Percentiles rank a stretch among this genome's conserved stretches.
phyloP scores from a whole-genome alignment of 2,329 filamentous ascomycete species.

The Apiospora koreana region DNA sequence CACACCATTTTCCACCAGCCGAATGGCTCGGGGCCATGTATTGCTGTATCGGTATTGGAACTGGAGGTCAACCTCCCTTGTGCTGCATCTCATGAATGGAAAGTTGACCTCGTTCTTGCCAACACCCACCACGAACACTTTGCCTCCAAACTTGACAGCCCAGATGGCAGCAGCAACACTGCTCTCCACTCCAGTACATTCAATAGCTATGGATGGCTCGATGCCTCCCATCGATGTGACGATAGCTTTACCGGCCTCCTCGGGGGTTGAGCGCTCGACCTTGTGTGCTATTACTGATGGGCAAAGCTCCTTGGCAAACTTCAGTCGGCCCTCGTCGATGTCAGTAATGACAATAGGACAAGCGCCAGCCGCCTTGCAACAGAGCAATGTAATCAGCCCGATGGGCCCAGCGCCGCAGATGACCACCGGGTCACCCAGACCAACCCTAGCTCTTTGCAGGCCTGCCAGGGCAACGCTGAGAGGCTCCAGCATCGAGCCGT shows the following conservation, averaged over 20 bases:
- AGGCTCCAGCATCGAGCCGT: conserved; percentile 88
- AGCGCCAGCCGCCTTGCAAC: conserved; percentile 82
- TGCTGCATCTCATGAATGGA: conserved; percentile 91
- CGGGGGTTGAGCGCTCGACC: conserved; percentile 65
- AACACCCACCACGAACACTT: conserved; percentile 95
- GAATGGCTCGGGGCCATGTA: conserved; percentile 92
- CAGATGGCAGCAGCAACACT: conserved; percentile 85
- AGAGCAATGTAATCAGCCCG: conserved; percentile 84
- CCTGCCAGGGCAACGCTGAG: conserved; percentile 86
- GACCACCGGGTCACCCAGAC: conserved; percentile 82
- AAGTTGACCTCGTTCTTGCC: conserved; percentile 95
- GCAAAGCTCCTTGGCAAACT: conserved; percentile 81
- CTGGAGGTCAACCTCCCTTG: conserved; percentile 89
- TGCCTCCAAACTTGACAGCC: conserved; percentile 90
- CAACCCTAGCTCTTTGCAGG: conserved; percentile 78
- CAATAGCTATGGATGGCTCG: conserved; percentile 80
- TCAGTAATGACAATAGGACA: conserved; percentile 93
- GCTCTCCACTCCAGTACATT: conserved; percentile 94
- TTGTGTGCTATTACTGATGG: conserved; percentile 80
- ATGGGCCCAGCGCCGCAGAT: conserved; percentile 95
- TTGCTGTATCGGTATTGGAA: conserved; percentile 97
- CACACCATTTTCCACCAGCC: conserved; percentile 80
- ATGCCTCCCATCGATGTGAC: conserved; percentile 73
- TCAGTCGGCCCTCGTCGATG: conserved; percentile 82
- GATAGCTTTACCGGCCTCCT: conserved; percentile 71